Percentiles rank a stretch among this genome's conserved stretches.
Conservation (phyloP, 257 asterid genomes). For the Primulina tabacum region DNA sequence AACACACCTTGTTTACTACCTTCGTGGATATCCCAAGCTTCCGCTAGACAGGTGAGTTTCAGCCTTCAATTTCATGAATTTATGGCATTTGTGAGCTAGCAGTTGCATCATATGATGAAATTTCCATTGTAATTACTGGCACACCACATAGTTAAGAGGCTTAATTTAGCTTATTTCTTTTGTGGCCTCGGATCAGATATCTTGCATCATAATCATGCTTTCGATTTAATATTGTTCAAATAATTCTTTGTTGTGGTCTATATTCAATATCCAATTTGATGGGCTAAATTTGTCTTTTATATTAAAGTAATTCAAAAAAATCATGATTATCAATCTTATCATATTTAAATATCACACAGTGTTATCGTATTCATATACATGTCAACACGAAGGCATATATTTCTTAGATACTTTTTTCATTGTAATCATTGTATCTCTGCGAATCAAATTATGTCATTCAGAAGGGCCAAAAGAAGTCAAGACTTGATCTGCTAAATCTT, state of each 20-base stretch:
- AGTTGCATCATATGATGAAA: constrained; percentile 15
- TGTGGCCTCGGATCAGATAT: constrained; percentile 13
- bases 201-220: constrained; percentile 14
- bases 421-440: too few relatives aligned
- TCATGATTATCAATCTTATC: neutral
- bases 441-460: too few relatives aligned
- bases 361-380: too few relatives aligned
- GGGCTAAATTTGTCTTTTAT: neutral
- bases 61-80: constrained; percentile 12
- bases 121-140: constrained; percentile 1
- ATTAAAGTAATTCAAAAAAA: neutral
- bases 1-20: constrained; percentile 88
- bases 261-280: neutral
- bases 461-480: too few relatives aligned
- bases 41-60: constrained; percentile 89
- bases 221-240: neutral
- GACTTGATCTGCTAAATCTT: too few relatives aligned
- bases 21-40: constrained; percentile 98
- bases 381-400: neutral
- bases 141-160: constrained; percentile 3
- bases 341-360: neutral
- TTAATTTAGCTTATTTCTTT: constrained; percentile 17
- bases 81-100: constrained; percentile 15
- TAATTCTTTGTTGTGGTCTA: neutral
- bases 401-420: neutral